phyloP scores from a whole-genome alignment of 208 protist species.

The Crithidia mellificae region DNA sequence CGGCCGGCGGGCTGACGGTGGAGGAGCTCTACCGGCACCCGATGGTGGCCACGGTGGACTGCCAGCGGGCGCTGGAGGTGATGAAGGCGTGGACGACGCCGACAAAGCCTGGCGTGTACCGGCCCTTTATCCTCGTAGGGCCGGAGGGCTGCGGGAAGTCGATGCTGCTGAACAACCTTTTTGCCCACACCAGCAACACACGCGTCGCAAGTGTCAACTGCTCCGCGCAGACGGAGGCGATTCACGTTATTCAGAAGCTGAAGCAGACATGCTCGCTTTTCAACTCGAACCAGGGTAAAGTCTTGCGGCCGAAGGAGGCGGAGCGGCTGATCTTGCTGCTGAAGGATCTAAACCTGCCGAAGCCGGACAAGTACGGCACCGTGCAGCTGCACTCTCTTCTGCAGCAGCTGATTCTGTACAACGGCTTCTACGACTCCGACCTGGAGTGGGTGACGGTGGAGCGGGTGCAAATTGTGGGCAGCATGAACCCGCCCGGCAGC shows the following conservation, averaged over 20 bases:
- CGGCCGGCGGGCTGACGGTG: slow-evolving; percentile 63
- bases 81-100: slow-evolving; percentile 93
- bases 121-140: slow-evolving; percentile 96
- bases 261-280: slow-evolving; percentile 93
- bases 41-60: slow-evolving; percentile 94
- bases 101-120: slow-evolving; percentile 63
- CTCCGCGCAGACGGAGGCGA: slow-evolving; percentile 94
- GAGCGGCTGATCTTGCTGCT: slow-evolving; percentile 95
- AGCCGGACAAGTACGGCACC: slow-evolving; percentile 97
- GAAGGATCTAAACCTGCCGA: slow-evolving; percentile 98
- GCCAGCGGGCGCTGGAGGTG: slow-evolving; percentile 90
- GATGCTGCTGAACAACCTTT: slow-evolving; percentile 92
- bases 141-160: slow-evolving; percentile 97
- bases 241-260: slow-evolving; percentile 97
- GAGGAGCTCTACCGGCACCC: slow-evolving; percentile 86
- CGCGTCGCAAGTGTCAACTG: slow-evolving; percentile 94
- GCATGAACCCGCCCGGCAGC: slow-evolving; percentile 96
- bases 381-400: slow-evolving; percentile 96
- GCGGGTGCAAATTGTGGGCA: slow-evolving; percentile 94
- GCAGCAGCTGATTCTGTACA: slow-evolving; percentile 97
- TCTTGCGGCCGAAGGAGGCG: slow-evolving; percentile 94
- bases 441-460: slow-evolving; percentile 97
- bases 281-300: slow-evolving; percentile 92
- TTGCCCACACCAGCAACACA: slow-evolving; percentile 65
- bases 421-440: slow-evolving; percentile 95